phyloP scores from a whole-genome alignment of 2,329 filamentous ascomycete genomes.

The Cadophora luteo-olivacea region DNA sequence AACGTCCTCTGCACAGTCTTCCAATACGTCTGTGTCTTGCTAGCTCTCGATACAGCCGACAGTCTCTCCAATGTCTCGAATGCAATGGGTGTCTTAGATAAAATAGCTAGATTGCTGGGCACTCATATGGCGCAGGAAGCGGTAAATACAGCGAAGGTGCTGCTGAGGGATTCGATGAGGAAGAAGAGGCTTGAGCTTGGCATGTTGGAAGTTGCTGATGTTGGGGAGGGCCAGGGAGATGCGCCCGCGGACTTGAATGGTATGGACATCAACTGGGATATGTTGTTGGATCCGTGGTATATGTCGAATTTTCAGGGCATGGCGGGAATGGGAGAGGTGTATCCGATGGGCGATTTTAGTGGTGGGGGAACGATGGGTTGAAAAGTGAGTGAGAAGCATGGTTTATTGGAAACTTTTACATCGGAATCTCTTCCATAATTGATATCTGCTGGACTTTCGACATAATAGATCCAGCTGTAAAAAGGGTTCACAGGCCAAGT shows the following conservation, averaged over 20 bases:
- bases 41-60: constrained; percentile 49
- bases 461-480: too few relatives aligned
- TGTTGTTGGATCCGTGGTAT: constrained; percentile 35
- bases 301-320: constrained; percentile 27
- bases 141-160: constrained; percentile 35
- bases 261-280: constrained; percentile 36
- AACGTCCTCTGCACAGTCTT: constrained; percentile 50
- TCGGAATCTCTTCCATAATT: too few relatives aligned
- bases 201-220: constrained; percentile 34
- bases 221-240: constrained; percentile 5
- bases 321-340: constrained; percentile 17
- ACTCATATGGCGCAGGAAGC: constrained; percentile 46
- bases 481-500: too few relatives aligned
- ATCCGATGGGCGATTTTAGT: constrained; percentile 12
- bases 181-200: constrained; percentile 40
- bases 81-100: constrained; percentile 47
- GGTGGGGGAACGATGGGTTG: neutral
- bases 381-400: neutral
- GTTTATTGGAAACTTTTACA: too few relatives aligned
- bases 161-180: constrained; percentile 38
- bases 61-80: constrained; percentile 46
- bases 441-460: too few relatives aligned
- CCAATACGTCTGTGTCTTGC: constrained; percentile 50
- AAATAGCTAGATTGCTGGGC: constrained; percentile 47
- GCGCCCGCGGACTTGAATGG: constrained; percentile 14